A percentile compares a stretch with the other conserved stretches of the same genome.
These are phyloP conservation scores for Ganoderma leucocontextum DNA, from an alignment of 1,284 basidiomycete genomes.

Conservation along the genomic window DNA sequence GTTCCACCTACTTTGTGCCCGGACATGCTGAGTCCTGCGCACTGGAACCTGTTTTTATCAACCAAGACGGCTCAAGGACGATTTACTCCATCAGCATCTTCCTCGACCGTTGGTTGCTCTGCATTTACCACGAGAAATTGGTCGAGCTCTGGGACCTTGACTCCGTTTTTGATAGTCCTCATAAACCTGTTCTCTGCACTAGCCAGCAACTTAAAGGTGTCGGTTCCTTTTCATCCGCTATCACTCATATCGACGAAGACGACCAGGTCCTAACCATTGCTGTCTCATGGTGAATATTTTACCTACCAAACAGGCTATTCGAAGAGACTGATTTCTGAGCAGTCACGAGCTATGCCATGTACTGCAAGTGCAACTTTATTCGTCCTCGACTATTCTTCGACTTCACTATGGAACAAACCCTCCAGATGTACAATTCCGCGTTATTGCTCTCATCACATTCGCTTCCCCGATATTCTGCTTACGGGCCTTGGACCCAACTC, in stretches of 20 bases:
- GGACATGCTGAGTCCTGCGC: constrained; percentile 17
- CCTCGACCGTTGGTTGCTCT: constrained; percentile 40
- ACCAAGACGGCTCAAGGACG: constrained; percentile 27
- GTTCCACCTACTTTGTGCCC: constrained; percentile 21
- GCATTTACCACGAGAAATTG: constrained; percentile 37
- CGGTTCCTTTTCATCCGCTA: constrained; percentile 28
- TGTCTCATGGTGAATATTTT: constrained; percentile 25
- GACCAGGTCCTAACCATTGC: constrained; percentile 23
- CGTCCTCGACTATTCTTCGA: constrained; percentile 13
- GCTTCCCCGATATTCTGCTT: constrained; percentile 40
- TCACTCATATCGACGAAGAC: constrained; percentile 23
- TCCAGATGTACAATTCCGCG: constrained; percentile 11
- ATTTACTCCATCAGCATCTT: constrained; percentile 37
- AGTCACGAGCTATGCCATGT: constrained; percentile 32
- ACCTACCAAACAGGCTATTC: not conserved
- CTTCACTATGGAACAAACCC: not conserved
- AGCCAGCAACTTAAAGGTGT: constrained; percentile 22
- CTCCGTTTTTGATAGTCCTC: constrained; percentile 15
- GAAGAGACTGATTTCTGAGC: not conserved
- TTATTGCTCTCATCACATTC: constrained; percentile 24
- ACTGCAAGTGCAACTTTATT: constrained; percentile 27
- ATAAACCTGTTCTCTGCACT: constrained; percentile 23
- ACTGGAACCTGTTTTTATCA: constrained; percentile 24
- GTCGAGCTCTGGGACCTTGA: constrained; percentile 42
- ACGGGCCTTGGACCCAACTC: constrained; percentile 44